Evolutionary conservation across 2,329 filamentous ascomycete genomes (phyloP).

Genomic region (Elsinoe batatas): DNA sequence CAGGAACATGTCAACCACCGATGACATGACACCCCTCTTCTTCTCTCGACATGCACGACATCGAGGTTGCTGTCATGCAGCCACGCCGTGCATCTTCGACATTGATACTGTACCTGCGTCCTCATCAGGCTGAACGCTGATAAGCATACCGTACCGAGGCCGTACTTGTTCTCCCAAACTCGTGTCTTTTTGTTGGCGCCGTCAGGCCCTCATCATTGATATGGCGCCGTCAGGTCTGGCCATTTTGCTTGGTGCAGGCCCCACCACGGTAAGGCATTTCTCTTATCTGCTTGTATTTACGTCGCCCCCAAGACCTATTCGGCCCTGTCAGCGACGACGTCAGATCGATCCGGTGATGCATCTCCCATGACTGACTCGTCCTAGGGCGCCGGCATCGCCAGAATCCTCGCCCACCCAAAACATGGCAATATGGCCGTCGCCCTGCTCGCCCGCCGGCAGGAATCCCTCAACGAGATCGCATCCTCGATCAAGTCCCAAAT

Average conservation of each 20-base stretch:
- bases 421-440: slow-evolving; percentile 49
- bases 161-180: too few species aligned
- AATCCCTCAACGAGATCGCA: slow-evolving; percentile 35
- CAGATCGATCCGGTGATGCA: not conserved
- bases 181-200: not conserved
- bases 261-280: slow-evolving; percentile 27
- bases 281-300: not conserved
- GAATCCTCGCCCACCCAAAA: slow-evolving; percentile 40
- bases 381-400: slow-evolving; percentile 48
- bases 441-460: slow-evolving; percentile 41
- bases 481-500: slow-evolving; percentile 33
- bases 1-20: not conserved
- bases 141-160: not conserved
- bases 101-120: not conserved
- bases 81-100: not conserved
- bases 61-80: not conserved
- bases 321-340: slow-evolving; percentile 12
- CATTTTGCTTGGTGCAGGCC: slow-evolving; percentile 44
- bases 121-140: not conserved
- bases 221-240: slow-evolving; percentile 43
- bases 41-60: slow-evolving; percentile 2
- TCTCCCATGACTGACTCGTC: not conserved
- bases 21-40: not conserved
- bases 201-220: not conserved
- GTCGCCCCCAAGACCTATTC: not conserved